Evolutionary conservation across 495 filamentous ascomycete species (phyloP).

Genomic region (Trichoderma asperelloides): DNA sequence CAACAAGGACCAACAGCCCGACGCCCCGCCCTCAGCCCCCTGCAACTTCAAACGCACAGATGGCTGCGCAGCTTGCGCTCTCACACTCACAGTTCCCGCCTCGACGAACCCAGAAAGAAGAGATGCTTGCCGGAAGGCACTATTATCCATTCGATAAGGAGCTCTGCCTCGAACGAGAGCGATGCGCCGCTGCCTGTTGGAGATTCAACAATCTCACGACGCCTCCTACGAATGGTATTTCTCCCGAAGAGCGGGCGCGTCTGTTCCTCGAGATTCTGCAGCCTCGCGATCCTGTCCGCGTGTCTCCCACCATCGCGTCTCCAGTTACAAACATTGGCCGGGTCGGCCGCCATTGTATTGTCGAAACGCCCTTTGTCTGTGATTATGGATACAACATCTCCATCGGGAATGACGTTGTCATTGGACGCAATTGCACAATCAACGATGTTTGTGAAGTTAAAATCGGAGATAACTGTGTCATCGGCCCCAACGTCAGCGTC

Average conservation of each 20-base stretch:
- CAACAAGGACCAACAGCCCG: slow-evolving; percentile 37
- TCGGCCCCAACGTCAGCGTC: slow-evolving; percentile 84
- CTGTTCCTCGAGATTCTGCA: slow-evolving; percentile 66
- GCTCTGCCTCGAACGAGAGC: slow-evolving; percentile 75
- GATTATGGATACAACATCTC: slow-evolving; percentile 94
- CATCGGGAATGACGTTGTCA: slow-evolving; percentile 78
- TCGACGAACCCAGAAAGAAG: slow-evolving; percentile 71
- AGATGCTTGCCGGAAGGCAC: slow-evolving; percentile 79
- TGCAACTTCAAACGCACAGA: slow-evolving; percentile 38
- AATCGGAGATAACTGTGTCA: slow-evolving; percentile 71
- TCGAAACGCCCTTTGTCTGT: slow-evolving; percentile 87
- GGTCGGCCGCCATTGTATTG: slow-evolving; percentile 65
- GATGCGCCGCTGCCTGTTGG: slow-evolving; percentile 76
- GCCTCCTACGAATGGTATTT: slow-evolving; percentile 68
- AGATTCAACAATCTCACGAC: slow-evolving; percentile 76
- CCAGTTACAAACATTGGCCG: slow-evolving; percentile 46
- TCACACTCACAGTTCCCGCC: slow-evolving; percentile 41
- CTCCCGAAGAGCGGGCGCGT: slow-evolving; percentile 67
- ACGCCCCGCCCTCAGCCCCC: slow-evolving; percentile 19
- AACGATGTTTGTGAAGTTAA: slow-evolving; percentile 64
- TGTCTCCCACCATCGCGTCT: slow-evolving; percentile 38
- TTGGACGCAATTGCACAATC: slow-evolving; percentile 80
- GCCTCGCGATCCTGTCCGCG: slow-evolving; percentile 38
- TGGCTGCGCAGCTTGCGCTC: slow-evolving; percentile 51
- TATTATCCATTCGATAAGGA: slow-evolving; percentile 72